Percentiles rank a stretch among this genome's conserved stretches.
phyloP scores from a whole-genome alignment of 2,329 filamentous ascomycete species.

The Aspergillus persii region DNA sequence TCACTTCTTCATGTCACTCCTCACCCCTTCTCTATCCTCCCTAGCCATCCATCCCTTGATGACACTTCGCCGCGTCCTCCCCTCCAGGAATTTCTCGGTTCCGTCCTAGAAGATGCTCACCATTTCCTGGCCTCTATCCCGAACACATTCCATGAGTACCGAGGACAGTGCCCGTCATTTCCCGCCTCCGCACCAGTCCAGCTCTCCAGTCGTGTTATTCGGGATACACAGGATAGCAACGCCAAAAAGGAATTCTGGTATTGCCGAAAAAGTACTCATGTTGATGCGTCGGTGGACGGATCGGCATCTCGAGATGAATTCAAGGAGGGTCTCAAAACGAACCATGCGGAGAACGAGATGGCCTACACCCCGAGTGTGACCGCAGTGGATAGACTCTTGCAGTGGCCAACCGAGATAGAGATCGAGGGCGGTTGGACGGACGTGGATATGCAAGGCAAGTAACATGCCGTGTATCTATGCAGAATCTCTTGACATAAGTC shows the following conservation, averaged over 20 bases:
- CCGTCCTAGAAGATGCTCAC: slow-evolving; percentile 28
- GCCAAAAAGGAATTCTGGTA: slow-evolving; percentile 38
- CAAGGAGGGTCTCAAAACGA: slow-evolving; percentile 32
- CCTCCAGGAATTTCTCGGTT: slow-evolving; percentile 21
- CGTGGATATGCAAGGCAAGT: slow-evolving; percentile 29
- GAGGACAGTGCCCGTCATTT: slow-evolving; percentile 26
- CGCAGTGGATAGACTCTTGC: slow-evolving; percentile 26
- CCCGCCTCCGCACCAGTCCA: slow-evolving; percentile 31
- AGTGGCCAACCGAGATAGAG: slow-evolving; percentile 25
- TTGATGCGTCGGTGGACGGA: slow-evolving; percentile 25
- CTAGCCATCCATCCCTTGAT: slow-evolving; percentile 28
- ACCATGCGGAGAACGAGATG: slow-evolving; percentile 42
- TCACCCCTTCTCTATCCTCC: slow-evolving; percentile 28
- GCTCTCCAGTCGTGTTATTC: slow-evolving; percentile 18
- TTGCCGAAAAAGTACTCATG: slow-evolving; percentile 40
- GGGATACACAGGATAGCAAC: background rate
- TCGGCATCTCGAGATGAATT: slow-evolving; percentile 42
- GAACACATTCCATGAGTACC: slow-evolving; percentile 24
- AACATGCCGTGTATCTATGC: background rate
- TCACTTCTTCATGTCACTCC: slow-evolving; percentile 26
- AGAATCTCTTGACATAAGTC: background rate
- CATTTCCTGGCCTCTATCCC: slow-evolving; percentile 28
- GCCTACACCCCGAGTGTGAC: slow-evolving; percentile 41
- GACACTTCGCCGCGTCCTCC: slow-evolving; percentile 13
- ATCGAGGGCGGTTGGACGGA: slow-evolving; percentile 21